Base-by-base conservation (phyloP, 306 rosid species). In the Glycine latifolia region DNA sequence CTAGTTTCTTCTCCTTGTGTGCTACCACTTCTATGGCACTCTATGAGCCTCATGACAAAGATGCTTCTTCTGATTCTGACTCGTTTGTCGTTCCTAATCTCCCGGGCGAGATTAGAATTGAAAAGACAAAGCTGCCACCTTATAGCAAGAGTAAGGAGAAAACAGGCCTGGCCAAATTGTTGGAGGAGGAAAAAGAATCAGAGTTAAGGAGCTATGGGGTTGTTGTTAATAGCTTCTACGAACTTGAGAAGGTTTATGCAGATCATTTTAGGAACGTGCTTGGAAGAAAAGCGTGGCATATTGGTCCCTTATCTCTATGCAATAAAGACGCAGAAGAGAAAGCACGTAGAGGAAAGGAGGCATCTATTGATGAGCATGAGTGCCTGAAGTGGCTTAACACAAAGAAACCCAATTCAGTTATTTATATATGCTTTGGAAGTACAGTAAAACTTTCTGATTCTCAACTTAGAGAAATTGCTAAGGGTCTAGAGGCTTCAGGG, bases 241-340 rank as follows among this genome's bases (percentile, higher is more conserved):
- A 89, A 54, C 94, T 90, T 0, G 97, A 92, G 63, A 69, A 33
- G 3, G 86, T 44, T 0, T 90, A 90, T 67, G 87, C 84, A 3
- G 88, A 92, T 78, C 33, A 86, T 17, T 87, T 44, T 52, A 86
- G 60, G 20, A 70, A 86, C 0, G 87, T 55, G 8, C 2, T 86
- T 10, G 87, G 90, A 47, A 73, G 82, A 48, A 88, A 39, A 65
- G 85, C 86, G 10, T 92, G 97, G 92, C 92, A 85, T 15, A 79
- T 90, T 4, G 97, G 97, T 3, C 97, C 97, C 0, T 37, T 92
- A 8, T 92, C 87, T 49, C 16, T 89, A 10, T 53, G 77, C 33
- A 79, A 53, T 3, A 79, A 6, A 1, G 55, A 65, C 0, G 4
- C 0, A 0, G 63, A 66, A 2, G 83, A 65, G 0, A 67, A 79